phyloP scores from a whole-genome alignment of 2,329 filamentous ascomycete genomes.

The Kalmusia sp. region DNA sequence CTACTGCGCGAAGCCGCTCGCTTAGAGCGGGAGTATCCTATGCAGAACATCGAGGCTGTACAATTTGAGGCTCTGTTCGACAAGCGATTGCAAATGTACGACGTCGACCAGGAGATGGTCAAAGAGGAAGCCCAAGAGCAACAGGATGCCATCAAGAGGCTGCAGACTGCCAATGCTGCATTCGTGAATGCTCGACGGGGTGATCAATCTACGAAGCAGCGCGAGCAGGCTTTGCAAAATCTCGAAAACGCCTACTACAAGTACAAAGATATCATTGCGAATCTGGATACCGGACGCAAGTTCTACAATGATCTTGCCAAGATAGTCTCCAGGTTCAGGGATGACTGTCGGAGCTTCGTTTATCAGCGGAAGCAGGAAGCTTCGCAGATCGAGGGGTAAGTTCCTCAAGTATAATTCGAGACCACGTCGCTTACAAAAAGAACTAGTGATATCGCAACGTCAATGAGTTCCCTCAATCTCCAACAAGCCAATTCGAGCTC shows the following conservation, averaged over 20 bases:
- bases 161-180: conserved; percentile 77
- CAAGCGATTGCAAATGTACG: conserved; percentile 79
- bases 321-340: conserved; percentile 84
- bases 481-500: conserved; percentile 50
- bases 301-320: conserved; percentile 97
- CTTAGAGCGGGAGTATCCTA: conserved; percentile 84
- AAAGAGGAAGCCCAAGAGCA: conserved; percentile 78
- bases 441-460: conserved; percentile 63
- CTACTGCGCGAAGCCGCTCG: conserved; percentile 83
- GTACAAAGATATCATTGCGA: conserved; percentile 94
- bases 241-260: conserved; percentile 92
- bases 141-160: conserved; percentile 70
- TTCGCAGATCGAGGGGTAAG: conserved; percentile 76
- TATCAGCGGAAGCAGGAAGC: conserved; percentile 83
- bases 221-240: conserved; percentile 84
- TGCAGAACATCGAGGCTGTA: conserved; percentile 81
- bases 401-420: conserved; percentile 2
- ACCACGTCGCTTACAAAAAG: not conserved
- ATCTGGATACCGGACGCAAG: conserved; percentile 88
- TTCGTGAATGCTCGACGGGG: conserved; percentile 76
- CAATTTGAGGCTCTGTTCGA: conserved; percentile 95
- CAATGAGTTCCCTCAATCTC: conserved; percentile 66
- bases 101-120: conserved; percentile 75
- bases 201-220: conserved; percentile 72
- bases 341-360: conserved; percentile 79